A percentile compares a stretch with the other conserved stretches of the same genome.
These are phyloP conservation scores for Acacia pycnantha DNA, from an alignment of 331 rosid genomes.

Conservation along the genomic window DNA sequence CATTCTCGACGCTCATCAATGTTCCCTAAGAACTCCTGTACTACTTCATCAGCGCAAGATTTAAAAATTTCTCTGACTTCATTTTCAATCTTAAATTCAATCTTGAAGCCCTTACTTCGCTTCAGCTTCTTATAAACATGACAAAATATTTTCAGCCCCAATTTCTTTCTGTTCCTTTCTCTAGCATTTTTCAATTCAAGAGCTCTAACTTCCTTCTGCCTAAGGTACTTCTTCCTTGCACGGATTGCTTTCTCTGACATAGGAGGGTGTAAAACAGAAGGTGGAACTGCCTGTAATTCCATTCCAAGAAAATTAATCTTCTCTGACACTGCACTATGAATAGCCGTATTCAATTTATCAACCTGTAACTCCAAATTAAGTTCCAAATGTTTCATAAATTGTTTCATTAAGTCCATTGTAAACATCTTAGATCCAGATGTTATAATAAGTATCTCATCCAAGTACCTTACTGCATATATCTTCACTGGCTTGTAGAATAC, in stretches of 20 bases:
- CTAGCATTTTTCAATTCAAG: conserved; percentile 71
- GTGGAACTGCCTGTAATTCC: conserved; percentile 73
- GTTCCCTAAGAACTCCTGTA: conserved; percentile 51
- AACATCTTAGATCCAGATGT: conserved; percentile 64
- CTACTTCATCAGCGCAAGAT: conserved; percentile 71
- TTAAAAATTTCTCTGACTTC: conserved; percentile 56
- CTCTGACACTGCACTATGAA: conserved; percentile 80
- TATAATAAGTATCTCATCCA: conserved; percentile 73
- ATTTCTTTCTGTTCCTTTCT: conserved; percentile 68
- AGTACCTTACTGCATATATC: conserved; percentile 75
- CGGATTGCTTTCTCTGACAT: conserved; percentile 74
- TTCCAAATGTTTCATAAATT: conserved; percentile 52
- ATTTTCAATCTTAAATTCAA: conserved; percentile 55
- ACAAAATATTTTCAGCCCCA: conserved; percentile 66
- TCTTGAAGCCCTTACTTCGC: conserved; percentile 51
- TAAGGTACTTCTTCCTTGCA: conserved; percentile 73
- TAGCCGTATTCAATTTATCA: conserved; percentile 52
- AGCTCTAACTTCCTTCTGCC: conserved; percentile 79
- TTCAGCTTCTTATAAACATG: conserved; percentile 65
- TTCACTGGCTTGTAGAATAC: conserved; percentile 72
- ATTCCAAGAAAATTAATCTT: conserved; percentile 72
- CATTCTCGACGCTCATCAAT: conserved; percentile 73
- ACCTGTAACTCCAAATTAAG: conserved; percentile 54
- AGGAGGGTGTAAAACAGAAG: conserved; percentile 60
- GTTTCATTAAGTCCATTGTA: conserved; percentile 57